phyloP scores from a whole-genome alignment of 441 rosid species.

The Syzygium syzygioides region DNA sequence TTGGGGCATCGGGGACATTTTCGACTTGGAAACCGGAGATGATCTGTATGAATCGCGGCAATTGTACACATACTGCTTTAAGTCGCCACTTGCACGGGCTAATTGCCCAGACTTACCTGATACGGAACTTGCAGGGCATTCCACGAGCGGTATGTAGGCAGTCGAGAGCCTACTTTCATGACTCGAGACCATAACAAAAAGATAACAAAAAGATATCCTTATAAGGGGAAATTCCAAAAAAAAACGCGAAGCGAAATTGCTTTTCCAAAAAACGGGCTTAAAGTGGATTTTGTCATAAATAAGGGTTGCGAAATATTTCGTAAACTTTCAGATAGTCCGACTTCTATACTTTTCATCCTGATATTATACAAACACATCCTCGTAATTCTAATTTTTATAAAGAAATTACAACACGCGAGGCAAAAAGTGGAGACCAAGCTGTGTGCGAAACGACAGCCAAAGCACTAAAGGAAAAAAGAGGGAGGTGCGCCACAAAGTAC shows the following conservation, averaged over 20 bases:
- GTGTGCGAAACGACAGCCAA: not conserved
- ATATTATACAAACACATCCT: not conserved
- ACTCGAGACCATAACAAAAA: not conserved
- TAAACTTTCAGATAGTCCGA: rapidly evolving
- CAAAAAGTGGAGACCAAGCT: not conserved
- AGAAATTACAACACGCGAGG: not conserved
- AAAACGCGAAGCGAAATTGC: no score
- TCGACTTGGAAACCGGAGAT: not conserved
- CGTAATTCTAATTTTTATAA: not conserved
- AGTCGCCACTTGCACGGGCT: not conserved
- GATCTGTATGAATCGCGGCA: rapidly evolving
- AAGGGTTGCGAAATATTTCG: not conserved
- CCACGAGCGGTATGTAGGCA: not conserved
- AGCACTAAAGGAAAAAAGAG: not conserved
- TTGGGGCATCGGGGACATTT: not conserved
- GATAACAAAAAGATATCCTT: rapidly evolving
- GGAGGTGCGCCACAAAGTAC: not conserved
- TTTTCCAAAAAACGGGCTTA: no score
- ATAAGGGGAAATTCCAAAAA: no score
- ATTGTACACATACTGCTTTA: not conserved
- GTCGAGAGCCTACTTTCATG: rapidly evolving
- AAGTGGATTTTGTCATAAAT: no score
- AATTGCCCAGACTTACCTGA: rapidly evolving
- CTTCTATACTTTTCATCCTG: not conserved
- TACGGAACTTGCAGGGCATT: not conserved